Conservation (phyloP, 371 early-diverging fungal genomes). For the Syncephalis fuscata region DNA sequence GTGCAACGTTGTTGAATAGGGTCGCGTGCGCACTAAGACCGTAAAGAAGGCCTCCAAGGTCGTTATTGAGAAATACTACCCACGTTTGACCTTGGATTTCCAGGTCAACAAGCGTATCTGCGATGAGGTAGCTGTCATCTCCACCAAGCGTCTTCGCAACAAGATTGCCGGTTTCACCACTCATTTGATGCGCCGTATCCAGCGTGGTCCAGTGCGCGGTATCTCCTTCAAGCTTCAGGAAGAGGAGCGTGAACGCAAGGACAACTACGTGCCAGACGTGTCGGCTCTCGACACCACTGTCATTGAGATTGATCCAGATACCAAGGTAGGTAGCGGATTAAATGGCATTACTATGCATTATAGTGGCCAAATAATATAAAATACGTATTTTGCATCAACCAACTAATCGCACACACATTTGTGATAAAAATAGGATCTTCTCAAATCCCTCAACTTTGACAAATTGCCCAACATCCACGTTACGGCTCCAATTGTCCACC, state of each 20-base stretch:
- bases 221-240: slow-evolving; percentile 99
- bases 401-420: no score
- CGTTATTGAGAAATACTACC: slow-evolving; percentile 99
- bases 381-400: no score
- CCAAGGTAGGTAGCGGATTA: slow-evolving; percentile 22
- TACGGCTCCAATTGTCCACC: slow-evolving; percentile 1
- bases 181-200: slow-evolving; percentile 99
- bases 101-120: slow-evolving; percentile 99
- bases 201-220: slow-evolving; percentile 98
- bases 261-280: slow-evolving; percentile 99
- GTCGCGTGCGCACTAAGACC: slow-evolving; percentile 14
- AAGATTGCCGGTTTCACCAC: slow-evolving; percentile 99
- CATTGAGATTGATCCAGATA: slow-evolving; percentile 94
- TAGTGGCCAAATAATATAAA: no score
- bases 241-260: slow-evolving; percentile 99
- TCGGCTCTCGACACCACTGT: slow-evolving; percentile 91
- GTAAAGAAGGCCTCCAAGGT: slow-evolving; percentile 78
- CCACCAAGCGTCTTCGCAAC: slow-evolving; percentile 99
- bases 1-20: slow-evolving; percentile 5
- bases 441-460: slow-evolving; percentile 92
- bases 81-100: slow-evolving; percentile 98
- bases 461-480: slow-evolving; percentile 46
- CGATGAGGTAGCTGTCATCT: slow-evolving; percentile 96
- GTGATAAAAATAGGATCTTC: slow-evolving; percentile 45
- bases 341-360: no score